Conservation (phyloP, 345 rosid genomes). For the Psidium friedrichsthalianum region DNA sequence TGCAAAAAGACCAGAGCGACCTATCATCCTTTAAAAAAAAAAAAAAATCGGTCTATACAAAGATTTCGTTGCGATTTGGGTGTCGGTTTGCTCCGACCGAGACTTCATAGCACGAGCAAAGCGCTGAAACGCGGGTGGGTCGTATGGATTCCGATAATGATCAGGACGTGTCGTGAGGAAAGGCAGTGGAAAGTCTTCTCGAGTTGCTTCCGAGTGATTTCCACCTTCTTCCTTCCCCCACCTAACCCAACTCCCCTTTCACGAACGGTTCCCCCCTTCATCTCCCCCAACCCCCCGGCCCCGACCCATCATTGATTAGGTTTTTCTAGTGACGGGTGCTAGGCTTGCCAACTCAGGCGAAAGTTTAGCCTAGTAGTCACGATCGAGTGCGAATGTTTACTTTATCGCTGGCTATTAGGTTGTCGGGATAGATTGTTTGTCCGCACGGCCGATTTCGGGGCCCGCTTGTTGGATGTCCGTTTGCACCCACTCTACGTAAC, state of each 20-base stretch:
- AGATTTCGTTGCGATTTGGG: neutral
- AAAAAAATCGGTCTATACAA: neutral
- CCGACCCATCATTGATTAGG: neutral
- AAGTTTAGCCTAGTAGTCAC: neutral
- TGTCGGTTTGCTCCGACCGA: neutral
- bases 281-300: neutral
- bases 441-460: neutral
- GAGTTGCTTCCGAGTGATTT: neutral
- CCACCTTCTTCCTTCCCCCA: neutral
- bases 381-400: neutral
- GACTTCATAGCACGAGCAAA: neutral
- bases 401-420: no score
- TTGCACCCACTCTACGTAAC: neutral
- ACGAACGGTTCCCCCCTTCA: neutral
- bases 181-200: neutral
- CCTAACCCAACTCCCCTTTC: neutral
- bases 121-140: neutral
- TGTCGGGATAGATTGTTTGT: neutral
- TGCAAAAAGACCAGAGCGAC: neutral
- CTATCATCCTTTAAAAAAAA: neutral
- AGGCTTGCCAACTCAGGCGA: neutral
- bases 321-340: neutral
- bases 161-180: neutral
- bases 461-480: neutral
- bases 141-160: neutral